Base-by-base conservation (phyloP, 768 basidiomycete genomes). In the Hygrophorus pudorinus region DNA sequence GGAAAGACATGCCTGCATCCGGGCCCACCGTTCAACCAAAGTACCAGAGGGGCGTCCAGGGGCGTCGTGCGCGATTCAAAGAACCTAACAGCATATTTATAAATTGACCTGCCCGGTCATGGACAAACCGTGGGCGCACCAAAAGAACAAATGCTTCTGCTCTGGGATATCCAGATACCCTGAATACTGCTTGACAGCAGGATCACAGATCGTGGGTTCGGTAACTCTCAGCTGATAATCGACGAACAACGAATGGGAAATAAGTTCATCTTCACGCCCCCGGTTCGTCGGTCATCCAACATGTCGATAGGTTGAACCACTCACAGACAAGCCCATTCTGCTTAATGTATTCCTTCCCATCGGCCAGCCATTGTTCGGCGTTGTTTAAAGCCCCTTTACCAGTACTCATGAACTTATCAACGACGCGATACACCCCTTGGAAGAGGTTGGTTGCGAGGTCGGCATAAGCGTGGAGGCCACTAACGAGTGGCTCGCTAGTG, bases 1-100 rank as follows among this genome's bases (percentile, higher is more conserved):
- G 7, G 24, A 24, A 24, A 24, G 24, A 24, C 24, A n/a, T n/a
- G n/a, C 44, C 76, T 79, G 63, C 78, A 80, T 7, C 79, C 76
- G 17, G 79, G 80, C 9, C 83, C 82, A 27, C 87, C 87, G 51
- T 88, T 89, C n/a, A 89, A 68, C 93, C 93, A 96, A 38, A 96
- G 68, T 7, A 93, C 71, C 2, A 97, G 72, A 4, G 92, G 93
- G 4, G 85, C 90, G 41, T 77, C 68, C 41, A 73, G 63, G 0
- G 94, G 92, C 12, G 76, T 70, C 43, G 64, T 67, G 28, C 92
- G 73, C 1, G 85, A 78, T 64, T 96, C 93, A 53, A 97, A 91
- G 73, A 89, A 91, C 85, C 85, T 87, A 47, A n/a, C 36, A 38
- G 41, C 31, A 37, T 8, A 40, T n/a, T n/a, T n/a, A n/a, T n/a